These are phyloP conservation scores for Globisporangium barbulae DNA, from an alignment of 352 stramenopile genomes.

Conservation along the genomic window DNA sequence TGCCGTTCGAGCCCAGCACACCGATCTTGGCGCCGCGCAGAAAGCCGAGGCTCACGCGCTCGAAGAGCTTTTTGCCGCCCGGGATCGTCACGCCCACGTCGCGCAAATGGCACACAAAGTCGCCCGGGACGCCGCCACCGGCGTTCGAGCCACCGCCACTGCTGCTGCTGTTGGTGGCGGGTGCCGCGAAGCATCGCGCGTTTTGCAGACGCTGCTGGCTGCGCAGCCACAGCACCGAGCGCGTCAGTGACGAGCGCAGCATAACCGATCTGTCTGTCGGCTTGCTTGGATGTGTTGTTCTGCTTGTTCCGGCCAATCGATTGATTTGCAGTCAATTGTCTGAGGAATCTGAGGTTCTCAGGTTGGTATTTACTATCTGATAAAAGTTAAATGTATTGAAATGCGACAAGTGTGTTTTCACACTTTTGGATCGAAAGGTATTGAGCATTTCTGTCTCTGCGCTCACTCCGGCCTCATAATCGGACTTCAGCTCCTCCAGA, in stretches of 20 bases:
- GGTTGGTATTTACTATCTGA: too few relatives aligned
- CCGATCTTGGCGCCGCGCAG: conserved; percentile 93
- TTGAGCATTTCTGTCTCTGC: too few relatives aligned
- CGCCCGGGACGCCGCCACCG: conserved; percentile 68
- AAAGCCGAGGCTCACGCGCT: conserved; percentile 74
- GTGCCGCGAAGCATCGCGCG: conserved; percentile 33
- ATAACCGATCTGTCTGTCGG: too few relatives aligned
- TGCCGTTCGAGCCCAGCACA: conserved; percentile 94
- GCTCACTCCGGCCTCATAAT: too few relatives aligned
- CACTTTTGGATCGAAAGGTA: too few relatives aligned
- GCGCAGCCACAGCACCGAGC: conserved; percentile 4
- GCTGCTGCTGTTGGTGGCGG: conserved; percentile 11
- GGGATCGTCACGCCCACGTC: conserved; percentile 77
- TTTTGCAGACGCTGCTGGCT: background rate
- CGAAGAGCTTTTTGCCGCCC: conserved; percentile 84
- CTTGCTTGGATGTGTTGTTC: background rate
- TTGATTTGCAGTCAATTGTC: too few relatives aligned
- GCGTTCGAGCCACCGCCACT: conserved; percentile 60
- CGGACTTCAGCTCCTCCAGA: too few relatives aligned
- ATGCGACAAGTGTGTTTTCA: too few relatives aligned
- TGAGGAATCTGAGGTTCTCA: too few relatives aligned
- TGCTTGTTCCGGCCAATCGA: background rate
- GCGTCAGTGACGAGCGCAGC: conserved; percentile 10
- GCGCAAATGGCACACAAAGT: conserved; percentile 81
- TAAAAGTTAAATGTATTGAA: too few relatives aligned